Evolutionary conservation across 1,284 basidiomycete species (phyloP).

Genomic region (Coriolopsis trogii): DNA sequence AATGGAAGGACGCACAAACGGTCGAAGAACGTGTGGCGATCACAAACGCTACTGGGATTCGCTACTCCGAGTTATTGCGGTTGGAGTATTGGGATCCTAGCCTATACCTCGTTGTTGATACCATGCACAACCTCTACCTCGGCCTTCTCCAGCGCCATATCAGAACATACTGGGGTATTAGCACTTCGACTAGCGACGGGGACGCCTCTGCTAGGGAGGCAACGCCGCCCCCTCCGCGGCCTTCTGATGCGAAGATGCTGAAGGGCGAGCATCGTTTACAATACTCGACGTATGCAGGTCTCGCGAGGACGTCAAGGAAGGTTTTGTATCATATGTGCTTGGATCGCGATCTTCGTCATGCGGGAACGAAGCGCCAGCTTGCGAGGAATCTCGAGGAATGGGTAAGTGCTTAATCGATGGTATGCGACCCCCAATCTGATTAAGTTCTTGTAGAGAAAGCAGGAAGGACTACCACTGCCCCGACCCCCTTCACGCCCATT

Average conservation of each 20-base stretch:
- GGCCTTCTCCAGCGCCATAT: conserved; percentile 30
- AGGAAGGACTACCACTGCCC: neutral
- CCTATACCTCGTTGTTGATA: conserved; percentile 34
- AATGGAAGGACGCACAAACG: conserved; percentile 13
- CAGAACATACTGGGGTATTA: conserved; percentile 32
- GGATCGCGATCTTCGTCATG: neutral
- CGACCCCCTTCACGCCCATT: neutral
- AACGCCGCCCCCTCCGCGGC: neutral
- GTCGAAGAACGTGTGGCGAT: neutral
- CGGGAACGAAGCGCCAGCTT: neutral
- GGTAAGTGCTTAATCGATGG: conserved; percentile 1
- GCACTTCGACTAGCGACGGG: conserved; percentile 20
- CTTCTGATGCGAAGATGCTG: neutral
- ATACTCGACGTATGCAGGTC: neutral
- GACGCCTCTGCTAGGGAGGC: conserved; percentile 13
- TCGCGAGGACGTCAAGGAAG: neutral
- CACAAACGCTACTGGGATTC: conserved; percentile 9
- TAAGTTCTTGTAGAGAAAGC: neutral
- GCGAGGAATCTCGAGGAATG: neutral
- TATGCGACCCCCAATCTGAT: neutral
- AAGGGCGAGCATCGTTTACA: neutral
- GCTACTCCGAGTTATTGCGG: conserved; percentile 30
- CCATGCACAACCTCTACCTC: conserved; percentile 40
- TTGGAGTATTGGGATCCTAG: conserved; percentile 42
- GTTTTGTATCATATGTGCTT: conserved; percentile 4